A percentile compares a stretch with the other conserved stretches of the same genome.
These are phyloP conservation scores for Rhizoclosmatium globosum DNA, from an alignment of 192 early-diverging fungal species.

Conservation along the genomic window DNA sequence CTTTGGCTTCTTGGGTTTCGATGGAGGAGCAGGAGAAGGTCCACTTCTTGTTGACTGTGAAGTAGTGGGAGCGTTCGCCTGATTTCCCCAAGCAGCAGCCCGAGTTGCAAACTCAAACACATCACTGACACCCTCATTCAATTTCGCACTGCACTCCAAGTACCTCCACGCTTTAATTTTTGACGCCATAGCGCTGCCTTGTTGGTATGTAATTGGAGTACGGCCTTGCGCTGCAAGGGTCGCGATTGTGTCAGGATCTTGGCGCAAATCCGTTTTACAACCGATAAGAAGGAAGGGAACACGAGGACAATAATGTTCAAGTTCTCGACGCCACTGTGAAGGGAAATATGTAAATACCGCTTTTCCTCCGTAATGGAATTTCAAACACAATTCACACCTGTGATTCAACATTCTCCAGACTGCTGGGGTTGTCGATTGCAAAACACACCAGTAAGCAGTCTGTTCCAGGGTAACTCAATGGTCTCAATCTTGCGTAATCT, in stretches of 20 bases:
- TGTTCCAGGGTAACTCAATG: constrained; percentile 90
- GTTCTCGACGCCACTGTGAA: constrained; percentile 47
- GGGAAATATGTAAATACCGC: neutral
- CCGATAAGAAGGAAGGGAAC: constrained; percentile 51
- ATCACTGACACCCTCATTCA: constrained; percentile 80
- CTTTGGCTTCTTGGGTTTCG: no score
- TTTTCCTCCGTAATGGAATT: no score
- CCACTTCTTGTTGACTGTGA: neutral
- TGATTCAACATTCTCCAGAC: constrained; percentile 30
- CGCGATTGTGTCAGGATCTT: constrained; percentile 30
- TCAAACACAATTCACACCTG: constrained; percentile 8
- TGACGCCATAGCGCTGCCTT: constrained; percentile 34
- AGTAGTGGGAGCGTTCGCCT: neutral
- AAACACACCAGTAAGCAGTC: constrained; percentile 80
- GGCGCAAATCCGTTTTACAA: constrained; percentile 46
- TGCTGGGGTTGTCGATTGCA: constrained; percentile 55
- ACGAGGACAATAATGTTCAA: constrained; percentile 39
- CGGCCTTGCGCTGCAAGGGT: constrained; percentile 6
- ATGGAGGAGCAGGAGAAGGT: no score
- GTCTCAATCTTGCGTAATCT: constrained; percentile 94
- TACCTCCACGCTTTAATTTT: constrained; percentile 44
- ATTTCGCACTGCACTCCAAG: constrained; percentile 59
- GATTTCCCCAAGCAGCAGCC: neutral
- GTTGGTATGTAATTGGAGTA: constrained; percentile 26
- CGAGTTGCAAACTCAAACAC: constrained; percentile 82